These are phyloP conservation scores for Mucor lusitanicus DNA, from an alignment of 371 early-diverging fungal genomes.

Conservation along the genomic window DNA sequence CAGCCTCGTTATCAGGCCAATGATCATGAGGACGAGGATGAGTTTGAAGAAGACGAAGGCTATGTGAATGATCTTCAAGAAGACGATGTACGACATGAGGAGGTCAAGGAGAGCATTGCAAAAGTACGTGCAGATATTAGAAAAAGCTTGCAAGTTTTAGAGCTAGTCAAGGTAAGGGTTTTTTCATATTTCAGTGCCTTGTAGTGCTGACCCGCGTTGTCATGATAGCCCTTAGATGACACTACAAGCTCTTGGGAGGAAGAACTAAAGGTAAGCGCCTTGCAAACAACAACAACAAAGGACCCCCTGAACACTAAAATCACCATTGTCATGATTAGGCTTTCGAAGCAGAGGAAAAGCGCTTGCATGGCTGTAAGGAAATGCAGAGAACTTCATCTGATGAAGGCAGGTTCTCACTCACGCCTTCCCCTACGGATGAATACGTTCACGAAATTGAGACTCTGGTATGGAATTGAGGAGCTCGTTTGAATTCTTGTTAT, in stretches of 20 bases:
- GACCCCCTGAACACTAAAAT: background rate
- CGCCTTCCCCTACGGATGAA: constrained; percentile 28
- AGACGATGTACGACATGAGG: constrained; percentile 35
- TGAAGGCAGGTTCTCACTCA: constrained; percentile 35
- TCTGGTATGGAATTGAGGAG: constrained; percentile 16
- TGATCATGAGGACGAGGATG: constrained; percentile 8
- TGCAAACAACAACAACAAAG: background rate
- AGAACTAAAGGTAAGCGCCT: constrained; percentile 34
- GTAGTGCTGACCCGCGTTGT: background rate
- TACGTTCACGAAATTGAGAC: constrained; percentile 36
- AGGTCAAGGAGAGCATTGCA: constrained; percentile 58
- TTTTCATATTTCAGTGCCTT: background rate
- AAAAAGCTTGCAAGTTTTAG: constrained; percentile 53
- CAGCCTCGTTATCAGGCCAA: background rate
- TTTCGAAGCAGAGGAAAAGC: constrained; percentile 41
- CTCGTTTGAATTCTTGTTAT: background rate
- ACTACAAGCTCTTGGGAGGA: constrained; percentile 38
- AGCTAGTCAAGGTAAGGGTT: constrained; percentile 42
- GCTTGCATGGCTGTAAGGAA: constrained; percentile 22
- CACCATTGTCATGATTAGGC: constrained; percentile 15
- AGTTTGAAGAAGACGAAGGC: constrained; percentile 25
- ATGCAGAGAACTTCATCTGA: constrained; percentile 35
- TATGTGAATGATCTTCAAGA: constrained; percentile 31
- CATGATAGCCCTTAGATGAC: constrained; percentile 39
- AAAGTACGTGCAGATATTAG: constrained; percentile 68